Percentiles rank a stretch among this genome's conserved stretches.
These are phyloP conservation scores for Phalaenopsis hybrid DNA, from an alignment of 116 monocot species.

Conservation along the genomic window DNA sequence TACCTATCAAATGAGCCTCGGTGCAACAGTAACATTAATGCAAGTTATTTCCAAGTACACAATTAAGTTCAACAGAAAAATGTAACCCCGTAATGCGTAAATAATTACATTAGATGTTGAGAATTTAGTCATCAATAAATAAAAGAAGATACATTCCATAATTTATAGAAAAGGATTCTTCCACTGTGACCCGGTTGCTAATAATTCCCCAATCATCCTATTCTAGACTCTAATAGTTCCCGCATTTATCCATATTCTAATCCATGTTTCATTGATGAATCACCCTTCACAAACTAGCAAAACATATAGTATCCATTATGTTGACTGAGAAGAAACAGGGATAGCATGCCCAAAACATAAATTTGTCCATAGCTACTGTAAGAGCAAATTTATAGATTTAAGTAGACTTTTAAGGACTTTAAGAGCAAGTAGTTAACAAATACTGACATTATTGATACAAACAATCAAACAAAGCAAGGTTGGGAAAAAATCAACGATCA, in stretches of 20 bases:
- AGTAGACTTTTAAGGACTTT: background rate
- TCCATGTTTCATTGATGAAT: background rate
- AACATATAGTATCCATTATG: background rate
- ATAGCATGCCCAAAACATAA: background rate
- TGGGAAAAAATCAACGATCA: background rate
- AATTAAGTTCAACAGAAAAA: background rate
- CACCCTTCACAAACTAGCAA: background rate
- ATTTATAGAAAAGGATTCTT: background rate
- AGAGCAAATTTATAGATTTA: background rate
- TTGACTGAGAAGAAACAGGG: background rate
- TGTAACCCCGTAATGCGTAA: background rate
- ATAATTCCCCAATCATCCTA: conserved; percentile 2
- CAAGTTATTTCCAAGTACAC: conserved; percentile 4
- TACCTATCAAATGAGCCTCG: background rate
- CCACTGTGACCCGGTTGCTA: background rate
- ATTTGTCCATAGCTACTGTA: background rate
- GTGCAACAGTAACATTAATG: background rate
- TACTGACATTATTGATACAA: background rate
- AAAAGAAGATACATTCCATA: background rate
- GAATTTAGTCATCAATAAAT: background rate
- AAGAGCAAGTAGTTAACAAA: background rate
- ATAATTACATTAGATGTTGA: background rate
- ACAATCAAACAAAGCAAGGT: background rate
- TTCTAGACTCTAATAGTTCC: conserved; percentile 4
- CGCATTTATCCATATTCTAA: background rate